Base-by-base conservation (phyloP, 164 flowering plant genomes). In the Magnolia changhungtana region DNA sequence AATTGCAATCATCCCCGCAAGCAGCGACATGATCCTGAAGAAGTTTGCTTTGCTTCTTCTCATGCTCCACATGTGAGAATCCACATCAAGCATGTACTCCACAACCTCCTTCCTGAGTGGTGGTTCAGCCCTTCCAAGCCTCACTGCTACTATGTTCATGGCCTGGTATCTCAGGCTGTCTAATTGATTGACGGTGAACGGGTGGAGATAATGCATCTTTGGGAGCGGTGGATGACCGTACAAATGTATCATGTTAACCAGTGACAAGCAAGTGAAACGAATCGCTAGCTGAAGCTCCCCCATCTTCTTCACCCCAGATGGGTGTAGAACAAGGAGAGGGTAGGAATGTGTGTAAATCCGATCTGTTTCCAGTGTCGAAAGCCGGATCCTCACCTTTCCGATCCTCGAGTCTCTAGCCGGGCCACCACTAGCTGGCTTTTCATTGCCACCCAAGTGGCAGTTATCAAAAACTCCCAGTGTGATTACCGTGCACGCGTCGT, bases 1-100 rank as follows among this genome's bases (percentile, higher is more conserved):
- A 8, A 82, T 72, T 1, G 88, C 69, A 45, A 88, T 68, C 59
- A 77, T 50, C 5, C 88, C 91, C 0, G 87, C 80, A 31, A 86
- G 72, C 31, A 88, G 80, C 0, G 88, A 83, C 87, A 87, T 85
- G 21, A 86, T 83, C 51, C 91, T 73, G 61, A 86, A 87, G 84
- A 88, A 88, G 81, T 88, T 88, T 1, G 90, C 90, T 76, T 88
- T 88, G 84, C 90, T 88, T 82, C 87, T 82, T 73, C 90, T 81
- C 90, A 88, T 87, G 65, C 91, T 88, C 90, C 90, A 88, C 84
- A 84, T 76, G 75, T 86, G 89, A 51, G 89, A 86, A 72, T 88
- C 88, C 6, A 83, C 89, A 74, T 88, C 91, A 24, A 88, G 45
- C 91, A 88, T 86, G 83, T 86, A 88, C 82, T 88, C 91, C 69